Base-by-base conservation (phyloP, 352 stramenopile species). In the Pythium diclinum region DNA sequence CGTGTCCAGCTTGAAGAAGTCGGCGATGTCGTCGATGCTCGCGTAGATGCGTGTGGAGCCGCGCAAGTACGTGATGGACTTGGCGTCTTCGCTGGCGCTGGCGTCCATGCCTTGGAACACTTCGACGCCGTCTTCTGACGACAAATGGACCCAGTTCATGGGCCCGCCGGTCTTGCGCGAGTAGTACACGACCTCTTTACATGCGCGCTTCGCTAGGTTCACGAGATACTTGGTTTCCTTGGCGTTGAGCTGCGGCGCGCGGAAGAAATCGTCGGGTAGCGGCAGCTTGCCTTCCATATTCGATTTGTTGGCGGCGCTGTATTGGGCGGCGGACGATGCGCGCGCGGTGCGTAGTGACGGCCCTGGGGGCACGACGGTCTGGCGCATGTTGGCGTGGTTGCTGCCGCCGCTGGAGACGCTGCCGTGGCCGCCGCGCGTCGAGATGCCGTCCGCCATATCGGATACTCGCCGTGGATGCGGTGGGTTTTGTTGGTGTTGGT, bases 161-260 rank as follows among this genome's bases (percentile, higher is more conserved):
- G 86, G 86, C 0, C 86, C 86, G 61, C 81, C 81, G 0, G 71
- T 48, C 10, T 75, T 78, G 38, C 86, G 76, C 56, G 86, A 91
- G 63, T 92, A 94, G 53, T 90, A 92, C 21, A 94, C 83, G 9
- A 94, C 86, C 61, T 94, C 85, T 67, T 92, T 94, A 65, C 86
- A 94, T 3, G 86, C 80, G 48, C 81, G 82, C 57, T 92, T 92
- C 6, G 83, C 86, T 10, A 93, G 68, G 3, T 78, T 76, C 0
- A 92, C 51, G 11, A 92, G 73, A 64, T 89, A 89, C 56, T 86
- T 83, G 33, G 65, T 78, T 57, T 92, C 86, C 55, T 87, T 88
- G 14, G 13, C 21, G 66, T 73, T 91, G 19, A 94, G 72, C 47
- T 73, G 59, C 30, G 85, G 83, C 40, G 76, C 72, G 6, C 73